These are phyloP conservation scores for Onygenales sp. DNA, from an alignment of 2,329 filamentous ascomycete genomes.

Conservation along the genomic window DNA sequence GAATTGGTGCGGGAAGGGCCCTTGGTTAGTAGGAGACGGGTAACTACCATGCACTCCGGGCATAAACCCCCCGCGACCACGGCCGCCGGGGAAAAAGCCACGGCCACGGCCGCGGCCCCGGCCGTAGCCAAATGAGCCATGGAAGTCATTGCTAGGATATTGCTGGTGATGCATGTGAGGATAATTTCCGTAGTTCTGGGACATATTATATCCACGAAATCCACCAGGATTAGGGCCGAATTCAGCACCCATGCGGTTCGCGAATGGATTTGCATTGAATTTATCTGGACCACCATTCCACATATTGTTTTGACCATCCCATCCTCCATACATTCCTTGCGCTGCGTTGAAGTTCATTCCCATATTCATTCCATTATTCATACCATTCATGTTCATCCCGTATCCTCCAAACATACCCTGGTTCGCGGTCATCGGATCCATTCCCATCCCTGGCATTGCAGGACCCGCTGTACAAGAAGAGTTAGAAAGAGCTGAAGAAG, in stretches of 20 bases:
- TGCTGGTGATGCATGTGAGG: slow-evolving; percentile 46
- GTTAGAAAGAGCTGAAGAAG: slow-evolving; percentile 11
- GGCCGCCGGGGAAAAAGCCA: slow-evolving; percentile 23
- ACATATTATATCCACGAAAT: slow-evolving; percentile 60
- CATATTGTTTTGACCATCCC: slow-evolving; percentile 54
- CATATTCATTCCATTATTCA: slow-evolving; percentile 69
- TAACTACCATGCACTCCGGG: slow-evolving; percentile 27
- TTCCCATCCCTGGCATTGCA: slow-evolving; percentile 74
- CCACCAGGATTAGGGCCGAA: slow-evolving; percentile 64
- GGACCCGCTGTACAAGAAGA: slow-evolving; percentile 8
- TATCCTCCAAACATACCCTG: slow-evolving; percentile 41
- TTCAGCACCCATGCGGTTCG: slow-evolving; percentile 70
- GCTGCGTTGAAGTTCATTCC: slow-evolving; percentile 48
- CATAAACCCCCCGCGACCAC: slow-evolving; percentile 27
- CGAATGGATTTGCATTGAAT: slow-evolving; percentile 73
- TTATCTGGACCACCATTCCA: slow-evolving; percentile 55
- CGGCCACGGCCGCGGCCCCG: slow-evolving; percentile 43
- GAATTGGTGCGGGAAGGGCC: slow-evolving; percentile 21
- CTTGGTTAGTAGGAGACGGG: slow-evolving; percentile 25
- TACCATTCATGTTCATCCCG: slow-evolving; percentile 76
- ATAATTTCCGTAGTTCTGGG: slow-evolving; percentile 74
- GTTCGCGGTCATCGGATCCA: slow-evolving; percentile 53
- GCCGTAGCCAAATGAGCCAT: slow-evolving; percentile 66
- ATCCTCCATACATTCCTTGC: slow-evolving; percentile 63
- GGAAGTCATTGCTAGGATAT: slow-evolving; percentile 52